Evolutionary conservation across 192 early-diverging fungal genomes (phyloP), one percentile per base, ranked within the genome.

Genomic region (Coemansia sp.): DNA sequence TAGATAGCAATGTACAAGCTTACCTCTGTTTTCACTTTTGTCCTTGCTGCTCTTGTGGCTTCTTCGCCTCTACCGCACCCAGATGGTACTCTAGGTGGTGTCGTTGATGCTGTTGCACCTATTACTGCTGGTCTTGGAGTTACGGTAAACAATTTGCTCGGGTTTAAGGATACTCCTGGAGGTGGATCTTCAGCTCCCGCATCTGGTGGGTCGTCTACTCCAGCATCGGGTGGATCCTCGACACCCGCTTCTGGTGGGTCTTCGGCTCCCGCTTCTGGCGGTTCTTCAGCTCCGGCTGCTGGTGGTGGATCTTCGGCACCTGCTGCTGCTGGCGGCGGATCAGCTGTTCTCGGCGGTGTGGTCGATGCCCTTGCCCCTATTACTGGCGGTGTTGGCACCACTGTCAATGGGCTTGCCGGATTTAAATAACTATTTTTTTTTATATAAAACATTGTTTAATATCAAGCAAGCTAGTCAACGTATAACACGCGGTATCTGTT

Each of bases 51-150:
- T 18, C n/a, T 51, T 33, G 61, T 51, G 14, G 61, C 61, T 48
- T 30, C 61, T 6, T 50, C 61, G 17, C 61, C 61, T 16, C 11
- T 63, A 12, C 61, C 61, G 7, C 60, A 45, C 25, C 48, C 48
- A 30, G 61, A 28, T 12, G 38, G 38, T 14, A 48, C 38, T 7
- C 59, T 60, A 18, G 59, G 40, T 7, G 59, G 59, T 42, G 59
- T 60, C 12, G 40, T 60, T 48, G 59, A 60, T 22, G 59, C 59
- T 11, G 16, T 60, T 48, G 59, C 59, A 14, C 59, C 59, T 10
- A 48, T 60, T 7, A 60, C 59, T 48, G 59, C 59, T 30, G 59
- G 38, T 4, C 32, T 60, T 10, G 59, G 59, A 18, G 59, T 48
- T 7, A 60, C 38, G 10, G 6, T 60, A 28, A 60, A 60, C 25